Percentiles rank a stretch among this genome's conserved stretches.
phyloP scores from a whole-genome alignment of 2,329 filamentous ascomycete species.

The Chalara sp. region DNA sequence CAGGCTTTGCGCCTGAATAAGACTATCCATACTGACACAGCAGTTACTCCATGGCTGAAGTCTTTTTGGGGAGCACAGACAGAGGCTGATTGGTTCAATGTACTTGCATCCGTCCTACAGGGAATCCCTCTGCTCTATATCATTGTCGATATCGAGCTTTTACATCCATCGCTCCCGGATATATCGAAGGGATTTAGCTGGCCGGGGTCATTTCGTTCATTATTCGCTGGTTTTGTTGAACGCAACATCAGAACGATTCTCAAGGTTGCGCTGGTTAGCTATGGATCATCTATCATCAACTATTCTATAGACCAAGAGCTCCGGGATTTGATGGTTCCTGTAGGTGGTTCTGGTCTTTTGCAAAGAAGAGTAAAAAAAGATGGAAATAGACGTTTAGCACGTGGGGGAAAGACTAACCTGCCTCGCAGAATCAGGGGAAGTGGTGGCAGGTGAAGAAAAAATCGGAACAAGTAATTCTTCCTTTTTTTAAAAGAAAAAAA shows the following conservation, averaged over 20 bases:
- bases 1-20: constrained; percentile 7
- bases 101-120: constrained; percentile 1
- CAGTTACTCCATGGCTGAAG: background rate
- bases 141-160: constrained; percentile 6
- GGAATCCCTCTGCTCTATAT: constrained; percentile 9
- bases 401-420: too few relatives aligned
- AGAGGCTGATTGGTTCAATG: constrained; percentile 8
- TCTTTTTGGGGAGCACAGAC: constrained; percentile 6
- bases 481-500: too few relatives aligned
- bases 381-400: too few relatives aligned
- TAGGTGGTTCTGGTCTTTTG: too few relatives aligned
- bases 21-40: background rate
- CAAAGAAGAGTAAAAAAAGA: too few relatives aligned
- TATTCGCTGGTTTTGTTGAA: background rate
- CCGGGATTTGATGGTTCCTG: too few relatives aligned
- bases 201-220: background rate
- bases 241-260: background rate
- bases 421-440: too few relatives aligned
- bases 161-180: background rate
- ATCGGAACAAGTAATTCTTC: too few relatives aligned
- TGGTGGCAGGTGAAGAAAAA: too few relatives aligned
- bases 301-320: too few relatives aligned
- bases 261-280: background rate
- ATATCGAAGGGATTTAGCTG: too few relatives aligned
- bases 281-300: too few relatives aligned